phyloP scores from a whole-genome alignment of 768 basidiomycete genomes.

The Russula ochroleuca region DNA sequence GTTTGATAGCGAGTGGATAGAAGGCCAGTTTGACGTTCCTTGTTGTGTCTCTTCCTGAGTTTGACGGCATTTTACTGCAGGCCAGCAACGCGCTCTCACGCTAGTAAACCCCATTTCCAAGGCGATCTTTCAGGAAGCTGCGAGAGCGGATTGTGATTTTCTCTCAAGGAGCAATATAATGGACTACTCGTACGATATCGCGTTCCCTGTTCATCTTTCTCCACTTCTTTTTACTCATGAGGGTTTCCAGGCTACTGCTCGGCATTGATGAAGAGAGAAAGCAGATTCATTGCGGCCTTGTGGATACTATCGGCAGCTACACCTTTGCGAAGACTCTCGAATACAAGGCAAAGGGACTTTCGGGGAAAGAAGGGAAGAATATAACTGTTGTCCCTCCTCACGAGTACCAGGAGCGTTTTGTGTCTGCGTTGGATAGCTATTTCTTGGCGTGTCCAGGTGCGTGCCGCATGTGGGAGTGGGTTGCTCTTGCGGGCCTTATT shows the following conservation, averaged over 20 bases:
- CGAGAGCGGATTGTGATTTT: constrained; percentile 69
- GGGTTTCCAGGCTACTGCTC: constrained; percentile 52
- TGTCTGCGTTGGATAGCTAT: constrained; percentile 66
- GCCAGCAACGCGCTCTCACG: constrained; percentile 59
- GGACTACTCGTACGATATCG: constrained; percentile 72
- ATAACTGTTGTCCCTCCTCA: constrained; percentile 76
- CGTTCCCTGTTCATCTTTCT: not conserved
- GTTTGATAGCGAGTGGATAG: constrained; percentile 84
- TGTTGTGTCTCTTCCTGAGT: not conserved
- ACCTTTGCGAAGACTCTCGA: constrained; percentile 84
- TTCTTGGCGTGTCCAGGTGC: constrained; percentile 73
- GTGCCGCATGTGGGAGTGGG: constrained; percentile 16
- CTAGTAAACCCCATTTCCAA: constrained; percentile 72
- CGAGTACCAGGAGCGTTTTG: constrained; percentile 76
- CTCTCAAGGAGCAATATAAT: constrained; percentile 73
- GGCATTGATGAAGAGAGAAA: constrained; percentile 65
- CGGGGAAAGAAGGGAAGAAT: constrained; percentile 55
- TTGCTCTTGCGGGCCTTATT: not conserved
- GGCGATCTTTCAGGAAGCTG: constrained; percentile 61
- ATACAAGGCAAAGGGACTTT: constrained; percentile 74
- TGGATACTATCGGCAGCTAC: constrained; percentile 84
- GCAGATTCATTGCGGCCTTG: constrained; percentile 71
- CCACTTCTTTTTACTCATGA: not conserved
- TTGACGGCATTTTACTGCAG: constrained; percentile 34
- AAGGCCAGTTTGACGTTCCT: constrained; percentile 40